Base-by-base conservation (phyloP, 2,329 filamentous ascomycete species). In the Lithohypha guttulata region DNA sequence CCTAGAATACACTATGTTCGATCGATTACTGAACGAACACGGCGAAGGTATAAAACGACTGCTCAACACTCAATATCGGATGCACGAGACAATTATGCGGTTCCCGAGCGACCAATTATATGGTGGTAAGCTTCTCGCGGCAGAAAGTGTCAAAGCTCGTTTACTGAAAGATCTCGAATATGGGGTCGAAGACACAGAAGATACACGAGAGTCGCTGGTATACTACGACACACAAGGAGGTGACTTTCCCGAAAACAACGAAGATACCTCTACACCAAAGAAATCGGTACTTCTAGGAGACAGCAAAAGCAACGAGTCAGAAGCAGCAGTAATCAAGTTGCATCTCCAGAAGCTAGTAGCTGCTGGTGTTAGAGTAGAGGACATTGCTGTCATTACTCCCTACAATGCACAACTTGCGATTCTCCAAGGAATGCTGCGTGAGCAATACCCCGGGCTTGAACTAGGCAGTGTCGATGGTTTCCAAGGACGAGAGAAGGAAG, bases 151-250 rank as follows among this genome's bases (percentile, higher is more conserved):
- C 45, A 82, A 80, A 56, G 64, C 63, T 4, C 75, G 87, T 11
- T 63, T 95, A 5, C 70, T 98, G 6, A 80, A 69, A 36, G 81
- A 86, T 47, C 60, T 98, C 3, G 75, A 79, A 0, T 93, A 93
- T 56, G 75, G 75, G 7, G 79, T 95, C 0, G 56, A 76, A 42
- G 79, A 83, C 36, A 86, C 75, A 0, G 91, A 96, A 47, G 84
- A 98, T 53, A 96, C 89, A 0, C 73, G 62, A 33, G 85, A 93
- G 59, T 84, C 91, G 0, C 62, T 98, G 2, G 75, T 98, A 7
- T 96, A 96, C 60, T 93, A 85, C 58, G 91, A 98, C 56, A 98
- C 91, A 0, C 91, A 96, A 59, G 91, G 91, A 7, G 91, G 87
- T 0, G 84, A 93, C 53, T 95, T 89, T 44, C 78, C 82, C 0